A percentile compares a stretch with the other conserved stretches of the same genome.
Evolutionary conservation across 2,329 filamentous ascomycete genomes (phyloP).

Genomic region (Scytalidium lignicola): DNA sequence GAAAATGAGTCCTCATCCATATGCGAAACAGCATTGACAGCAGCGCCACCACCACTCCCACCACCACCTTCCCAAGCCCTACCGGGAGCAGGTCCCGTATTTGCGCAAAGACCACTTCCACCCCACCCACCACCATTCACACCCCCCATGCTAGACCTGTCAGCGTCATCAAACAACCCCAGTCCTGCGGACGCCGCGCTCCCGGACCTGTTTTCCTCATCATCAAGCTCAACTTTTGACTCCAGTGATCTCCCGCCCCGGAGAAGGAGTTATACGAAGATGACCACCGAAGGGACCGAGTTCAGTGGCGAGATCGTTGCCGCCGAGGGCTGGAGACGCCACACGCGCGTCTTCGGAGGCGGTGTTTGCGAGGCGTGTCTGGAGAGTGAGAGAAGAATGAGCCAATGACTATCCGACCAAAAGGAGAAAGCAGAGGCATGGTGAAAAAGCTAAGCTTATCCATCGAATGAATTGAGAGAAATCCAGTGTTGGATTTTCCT

Average conservation of each 20-base stretch:
- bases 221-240: conserved; percentile 1
- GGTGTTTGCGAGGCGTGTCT: conserved; percentile 25
- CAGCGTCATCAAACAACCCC: not conserved
- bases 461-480: too few relatives aligned
- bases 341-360: conserved; percentile 26
- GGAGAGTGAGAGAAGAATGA: conserved; percentile 20
- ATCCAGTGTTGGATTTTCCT: too few relatives aligned
- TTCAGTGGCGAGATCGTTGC: conserved; percentile 20
- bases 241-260: conserved; percentile 4
- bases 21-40: not conserved
- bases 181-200: conserved; percentile 4
- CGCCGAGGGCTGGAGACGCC: conserved; percentile 22
- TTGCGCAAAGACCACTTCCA: not conserved
- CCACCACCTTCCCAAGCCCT: not conserved
- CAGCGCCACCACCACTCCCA: not conserved
- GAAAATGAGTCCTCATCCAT: not conserved
- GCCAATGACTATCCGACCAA: not conserved
- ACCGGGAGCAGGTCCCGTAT: not conserved
- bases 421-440: not conserved
- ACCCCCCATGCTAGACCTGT: not conserved
- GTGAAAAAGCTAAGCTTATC: not conserved
- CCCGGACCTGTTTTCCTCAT: conserved; percentile 4
- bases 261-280: conserved; percentile 14
- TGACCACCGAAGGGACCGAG: conserved; percentile 8
- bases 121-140: conserved; percentile 2